Base-by-base conservation (phyloP, 148 eudicot species). In the Camellia sinensis region DNA sequence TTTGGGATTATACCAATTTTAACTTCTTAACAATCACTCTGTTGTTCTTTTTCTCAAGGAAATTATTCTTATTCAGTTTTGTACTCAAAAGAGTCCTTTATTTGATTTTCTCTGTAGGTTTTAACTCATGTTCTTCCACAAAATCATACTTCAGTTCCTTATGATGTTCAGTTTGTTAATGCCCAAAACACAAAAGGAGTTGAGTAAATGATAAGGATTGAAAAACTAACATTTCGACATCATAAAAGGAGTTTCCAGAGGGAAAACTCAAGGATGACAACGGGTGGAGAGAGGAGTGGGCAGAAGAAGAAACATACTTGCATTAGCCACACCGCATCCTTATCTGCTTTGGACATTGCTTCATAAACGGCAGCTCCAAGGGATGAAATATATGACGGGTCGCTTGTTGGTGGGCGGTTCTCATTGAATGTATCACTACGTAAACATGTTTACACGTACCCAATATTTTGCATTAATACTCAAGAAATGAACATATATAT, bases 271-370 rank as follows among this genome's bases (percentile, higher is more conserved):
- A 85, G 50, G 64, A 71, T 63, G 4, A 73, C 17, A 29, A 21
- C n/a, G 50, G 50, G 11, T 29, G 43, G 52, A 50, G 29, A 59
- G 52, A 60, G 66, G 3, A 40, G 9, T 7, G 46, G 78, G 67
- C 65, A 52, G 73, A 70, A 29, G 41, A 64, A 44, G 81, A 69
- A 80, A 79, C 86, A 78, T 88, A 92, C 99, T 86, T 97, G 99
- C 99, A 97, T 97, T 77, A 97, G 92, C 99, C 99, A 97, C 78
- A 97, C 94, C 54, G 99, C 99, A 85, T 94, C 80, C 67, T 86
- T 86, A 85, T 97, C 92, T 78, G 90, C 99, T 85, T 86, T 87
- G 22, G 90, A 80, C 99, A 97, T 97, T 67, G 99, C 99, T 85
- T 90, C 84, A 82, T 89, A 97, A 63, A 97, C 94, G 74, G 99